phyloP scores from a whole-genome alignment of 2,329 filamentous ascomycete species.

The Sphaerulina vaccinii region DNA sequence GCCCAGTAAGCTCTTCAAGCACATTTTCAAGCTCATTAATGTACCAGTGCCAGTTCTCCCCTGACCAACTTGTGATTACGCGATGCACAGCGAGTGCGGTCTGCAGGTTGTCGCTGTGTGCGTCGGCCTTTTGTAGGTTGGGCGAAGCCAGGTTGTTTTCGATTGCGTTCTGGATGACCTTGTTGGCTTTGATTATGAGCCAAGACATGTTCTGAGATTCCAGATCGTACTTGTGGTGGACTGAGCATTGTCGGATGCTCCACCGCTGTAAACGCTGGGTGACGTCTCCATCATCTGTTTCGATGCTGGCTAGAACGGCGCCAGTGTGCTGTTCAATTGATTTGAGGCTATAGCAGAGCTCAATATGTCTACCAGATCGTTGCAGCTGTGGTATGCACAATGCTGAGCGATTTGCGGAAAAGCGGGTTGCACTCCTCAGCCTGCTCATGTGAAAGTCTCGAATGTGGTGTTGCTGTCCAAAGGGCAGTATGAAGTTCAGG shows the following conservation, averaged over 20 bases:
- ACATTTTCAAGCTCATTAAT: constrained; percentile 40
- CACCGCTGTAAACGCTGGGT: constrained; percentile 27
- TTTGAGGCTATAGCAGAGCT: constrained; percentile 44
- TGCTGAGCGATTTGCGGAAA: constrained; percentile 16
- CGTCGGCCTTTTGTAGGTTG: not conserved
- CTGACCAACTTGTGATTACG: constrained; percentile 39
- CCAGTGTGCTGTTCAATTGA: constrained; percentile 35
- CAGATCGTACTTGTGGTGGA: constrained; percentile 44
- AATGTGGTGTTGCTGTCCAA: constrained; percentile 35
- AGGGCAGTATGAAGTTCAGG: constrained; percentile 42
- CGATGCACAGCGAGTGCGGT: constrained; percentile 33
- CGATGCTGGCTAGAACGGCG: too few relatives aligned
- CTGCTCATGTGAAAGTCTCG: constrained; percentile 42
- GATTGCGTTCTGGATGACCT: constrained; percentile 30
- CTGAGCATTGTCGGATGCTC: constrained; percentile 41
- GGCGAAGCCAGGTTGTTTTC: too few relatives aligned
- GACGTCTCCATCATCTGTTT: constrained; percentile 7
- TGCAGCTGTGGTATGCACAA: constrained; percentile 33
- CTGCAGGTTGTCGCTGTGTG: not conserved
- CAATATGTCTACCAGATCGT: constrained; percentile 40
- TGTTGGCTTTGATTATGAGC: constrained; percentile 42
- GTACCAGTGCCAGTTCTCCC: constrained; percentile 47
- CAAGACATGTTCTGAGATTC: constrained; percentile 30
- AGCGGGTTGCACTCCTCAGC: constrained; percentile 34
- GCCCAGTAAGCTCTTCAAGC: constrained; percentile 26